Conservation (phyloP, 1,139 yeast genomes). For the Kurtzmaniella quercitrusa region DNA sequence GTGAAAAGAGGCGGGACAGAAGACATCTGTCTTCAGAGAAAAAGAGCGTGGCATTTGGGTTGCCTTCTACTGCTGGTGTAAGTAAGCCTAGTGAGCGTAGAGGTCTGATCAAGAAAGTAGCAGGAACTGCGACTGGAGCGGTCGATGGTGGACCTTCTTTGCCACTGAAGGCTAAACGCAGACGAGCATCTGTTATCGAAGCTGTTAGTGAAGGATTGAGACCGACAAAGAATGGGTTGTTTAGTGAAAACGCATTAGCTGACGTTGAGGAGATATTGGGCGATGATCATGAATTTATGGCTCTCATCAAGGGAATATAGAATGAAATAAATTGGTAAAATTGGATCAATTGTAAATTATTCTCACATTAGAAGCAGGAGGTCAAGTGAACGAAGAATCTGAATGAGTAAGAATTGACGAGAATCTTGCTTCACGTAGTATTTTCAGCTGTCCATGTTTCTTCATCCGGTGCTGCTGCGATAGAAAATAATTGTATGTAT, state of each 20-base stretch:
- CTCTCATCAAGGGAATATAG: constrained; percentile 40
- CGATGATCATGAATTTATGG: constrained; percentile 45
- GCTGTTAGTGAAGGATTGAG: constrained; percentile 74
- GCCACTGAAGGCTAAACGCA: constrained; percentile 28
- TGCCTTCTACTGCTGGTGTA: background rate
- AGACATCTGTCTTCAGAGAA: constrained; percentile 8
- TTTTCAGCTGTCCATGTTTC: no score
- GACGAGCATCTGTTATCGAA: constrained; percentile 65
- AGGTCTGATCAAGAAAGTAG: constrained; percentile 9
- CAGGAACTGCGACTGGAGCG: background rate
- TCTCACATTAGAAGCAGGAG: background rate
- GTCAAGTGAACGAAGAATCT: background rate
- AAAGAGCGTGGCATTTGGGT: constrained; percentile 30
- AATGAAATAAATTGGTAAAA: background rate
- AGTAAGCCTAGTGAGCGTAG: background rate
- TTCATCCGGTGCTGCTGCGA: no score
- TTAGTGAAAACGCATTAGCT: constrained; percentile 66
- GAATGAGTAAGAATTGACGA: background rate
- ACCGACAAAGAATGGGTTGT: constrained; percentile 69
- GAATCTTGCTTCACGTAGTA: no score
- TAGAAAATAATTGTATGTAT: no score
- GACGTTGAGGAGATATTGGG: constrained; percentile 64
- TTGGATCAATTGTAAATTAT: no score
- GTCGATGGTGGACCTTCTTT: constrained; percentile 14
- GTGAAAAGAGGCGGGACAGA: constrained; percentile 9